Conservation (phyloP, 495 filamentous ascomycete genomes). For the Penicillium cinerascens region DNA sequence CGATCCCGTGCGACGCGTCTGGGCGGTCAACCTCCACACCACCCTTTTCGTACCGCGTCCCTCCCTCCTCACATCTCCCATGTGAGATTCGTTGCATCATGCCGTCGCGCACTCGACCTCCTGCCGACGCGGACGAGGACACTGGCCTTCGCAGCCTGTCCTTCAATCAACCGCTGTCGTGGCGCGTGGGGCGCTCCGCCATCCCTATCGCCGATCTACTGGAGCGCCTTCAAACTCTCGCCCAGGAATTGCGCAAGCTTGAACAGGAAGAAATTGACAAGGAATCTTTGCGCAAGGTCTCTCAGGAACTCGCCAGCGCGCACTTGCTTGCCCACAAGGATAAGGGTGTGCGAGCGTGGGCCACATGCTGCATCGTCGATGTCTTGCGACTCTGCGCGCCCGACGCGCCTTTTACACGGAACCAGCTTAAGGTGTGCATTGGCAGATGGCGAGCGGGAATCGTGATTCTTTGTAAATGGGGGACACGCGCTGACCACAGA, state of each 20-base stretch:
- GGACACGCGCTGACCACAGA: slow-evolving; percentile 3
- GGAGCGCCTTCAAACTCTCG: slow-evolving; percentile 71
- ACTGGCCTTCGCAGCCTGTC: slow-evolving; percentile 39
- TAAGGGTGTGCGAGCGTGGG: slow-evolving; percentile 83
- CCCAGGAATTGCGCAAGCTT: slow-evolving; percentile 76
- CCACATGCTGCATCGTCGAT: slow-evolving; percentile 86
- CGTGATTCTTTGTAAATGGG: neutral
- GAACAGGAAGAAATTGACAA: slow-evolving; percentile 85
- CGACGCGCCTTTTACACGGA: slow-evolving; percentile 86
- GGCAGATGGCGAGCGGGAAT: neutral
- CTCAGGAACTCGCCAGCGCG: slow-evolving; percentile 81
- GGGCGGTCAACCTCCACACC: slow-evolving; percentile 27
- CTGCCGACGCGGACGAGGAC: slow-evolving; percentile 37
- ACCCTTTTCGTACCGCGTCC: slow-evolving; percentile 20
- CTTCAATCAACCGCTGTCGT: slow-evolving; percentile 86
- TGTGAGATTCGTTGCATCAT: slow-evolving; percentile 36
- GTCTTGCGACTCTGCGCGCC: slow-evolving; percentile 92
- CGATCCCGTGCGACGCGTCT: slow-evolving; percentile 29
- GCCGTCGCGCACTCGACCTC: slow-evolving; percentile 49
- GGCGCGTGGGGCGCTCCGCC: slow-evolving; percentile 80
- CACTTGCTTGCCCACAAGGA: slow-evolving; percentile 89
- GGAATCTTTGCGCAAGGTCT: slow-evolving; percentile 74
- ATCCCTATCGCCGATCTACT: slow-evolving; percentile 82
- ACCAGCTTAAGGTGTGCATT: slow-evolving; percentile 77
- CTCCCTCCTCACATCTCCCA: slow-evolving; percentile 15